A percentile compares a stretch with the other conserved stretches of the same genome.
Conservation (phyloP, 2,329 filamentous ascomycete genomes). For the Xylaria sp. region DNA sequence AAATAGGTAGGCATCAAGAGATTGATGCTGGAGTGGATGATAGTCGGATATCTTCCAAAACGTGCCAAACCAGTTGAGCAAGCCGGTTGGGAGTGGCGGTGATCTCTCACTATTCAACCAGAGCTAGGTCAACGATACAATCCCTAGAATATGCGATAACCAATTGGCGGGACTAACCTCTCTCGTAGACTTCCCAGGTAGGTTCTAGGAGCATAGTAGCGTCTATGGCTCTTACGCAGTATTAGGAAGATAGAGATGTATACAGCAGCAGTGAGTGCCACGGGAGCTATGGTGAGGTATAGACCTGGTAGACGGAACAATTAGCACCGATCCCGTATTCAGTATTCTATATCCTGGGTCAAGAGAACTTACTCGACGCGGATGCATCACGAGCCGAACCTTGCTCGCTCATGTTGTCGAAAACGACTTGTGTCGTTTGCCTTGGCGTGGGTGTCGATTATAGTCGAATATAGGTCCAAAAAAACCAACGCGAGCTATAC, state of each 20-base stretch:
- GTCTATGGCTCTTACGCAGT: constrained; percentile 57
- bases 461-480: background rate
- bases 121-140: constrained; percentile 22
- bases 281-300: constrained; percentile 57
- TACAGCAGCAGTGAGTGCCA: constrained; percentile 52
- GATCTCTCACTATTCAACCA: constrained; percentile 62
- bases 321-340: constrained; percentile 20
- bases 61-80: constrained; percentile 73
- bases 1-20: constrained; percentile 91
- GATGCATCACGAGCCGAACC: constrained; percentile 41
- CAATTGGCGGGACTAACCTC: constrained; percentile 46
- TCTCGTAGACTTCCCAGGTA: constrained; percentile 60
- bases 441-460: constrained; percentile 12
- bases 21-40: constrained; percentile 88
- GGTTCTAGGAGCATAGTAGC: constrained; percentile 63
- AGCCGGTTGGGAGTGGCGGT: constrained; percentile 67
- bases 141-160: background rate
- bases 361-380: constrained; percentile 42
- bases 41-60: constrained; percentile 79
- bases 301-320: constrained; percentile 50
- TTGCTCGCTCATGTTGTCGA: constrained; percentile 38
- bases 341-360: background rate
- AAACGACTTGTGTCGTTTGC: constrained; percentile 13
- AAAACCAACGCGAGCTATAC: background rate
- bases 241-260: constrained; percentile 60